Evolutionary conservation across 2,329 filamentous ascomycete species (phyloP).

Genomic region (Bipolaris sorokiniana): DNA sequence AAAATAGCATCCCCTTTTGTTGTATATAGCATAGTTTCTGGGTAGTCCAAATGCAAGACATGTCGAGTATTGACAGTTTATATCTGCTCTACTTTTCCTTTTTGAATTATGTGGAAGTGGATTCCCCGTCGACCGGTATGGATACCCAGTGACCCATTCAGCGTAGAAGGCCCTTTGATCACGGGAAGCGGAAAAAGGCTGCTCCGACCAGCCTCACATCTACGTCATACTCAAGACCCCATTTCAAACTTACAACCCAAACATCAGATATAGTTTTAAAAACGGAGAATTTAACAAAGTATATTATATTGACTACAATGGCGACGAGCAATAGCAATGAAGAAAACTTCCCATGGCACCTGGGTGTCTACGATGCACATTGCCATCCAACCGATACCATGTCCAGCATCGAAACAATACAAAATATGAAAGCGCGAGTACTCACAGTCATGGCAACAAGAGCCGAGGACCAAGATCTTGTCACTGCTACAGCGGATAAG

Average conservation of each 20-base stretch:
- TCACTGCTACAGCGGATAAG: slow-evolving; percentile 64
- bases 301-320: slow-evolving; percentile 1
- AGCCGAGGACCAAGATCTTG: slow-evolving; percentile 75
- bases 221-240: slow-evolving; percentile 16
- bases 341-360: slow-evolving; percentile 67
- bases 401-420: slow-evolving; percentile 63
- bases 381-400: slow-evolving; percentile 85
- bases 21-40: slow-evolving; percentile 1
- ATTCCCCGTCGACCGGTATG: slow-evolving; percentile 57
- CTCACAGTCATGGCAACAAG: slow-evolving; percentile 81
- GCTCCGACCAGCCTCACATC: slow-evolving; percentile 5
- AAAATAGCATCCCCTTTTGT: not conserved
- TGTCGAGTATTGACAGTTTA: not conserved
- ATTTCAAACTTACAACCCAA: not conserved
- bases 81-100: no score
- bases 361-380: slow-evolving; percentile 77
- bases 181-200: slow-evolving; percentile 3
- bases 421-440: slow-evolving; percentile 68
- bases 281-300: not conserved
- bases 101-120: slow-evolving; percentile 33
- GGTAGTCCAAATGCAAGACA: slow-evolving; percentile 3
- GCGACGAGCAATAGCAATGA: slow-evolving; percentile 7
- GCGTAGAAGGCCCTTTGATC: slow-evolving; percentile 35
- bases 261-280: not conserved
- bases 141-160: slow-evolving; percentile 54